Evolutionary conservation across 106 monocot species (phyloP).

Genomic region (Dactylorhiza incarnata): DNA sequence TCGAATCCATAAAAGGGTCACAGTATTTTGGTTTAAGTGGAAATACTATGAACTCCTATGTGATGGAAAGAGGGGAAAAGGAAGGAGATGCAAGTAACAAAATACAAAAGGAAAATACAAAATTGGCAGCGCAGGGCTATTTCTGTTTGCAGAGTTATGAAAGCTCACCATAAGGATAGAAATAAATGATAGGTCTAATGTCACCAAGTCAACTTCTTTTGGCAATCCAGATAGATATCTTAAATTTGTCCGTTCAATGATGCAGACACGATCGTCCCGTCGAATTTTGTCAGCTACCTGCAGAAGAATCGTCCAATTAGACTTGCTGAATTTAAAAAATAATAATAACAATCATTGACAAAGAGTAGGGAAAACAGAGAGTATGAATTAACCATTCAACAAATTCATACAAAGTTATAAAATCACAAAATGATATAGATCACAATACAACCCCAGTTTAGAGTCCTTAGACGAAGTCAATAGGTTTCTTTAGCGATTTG

Average conservation of each 20-base stretch:
- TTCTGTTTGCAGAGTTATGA: not conserved
- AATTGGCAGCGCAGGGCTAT: not conserved
- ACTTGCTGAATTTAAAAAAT: not conserved
- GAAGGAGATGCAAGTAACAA: not conserved
- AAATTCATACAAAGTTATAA: not conserved
- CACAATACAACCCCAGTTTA: not conserved
- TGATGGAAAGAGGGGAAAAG: not conserved
- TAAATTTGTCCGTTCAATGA: slow-evolving; percentile 91
- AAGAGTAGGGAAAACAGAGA: not conserved
- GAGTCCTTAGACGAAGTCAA: not conserved
- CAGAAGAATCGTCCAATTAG: not conserved
- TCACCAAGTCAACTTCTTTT: slow-evolving; percentile 82
- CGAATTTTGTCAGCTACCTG: slow-evolving; percentile 98
- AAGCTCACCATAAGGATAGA: slow-evolving; percentile 84
- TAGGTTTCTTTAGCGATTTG: not conserved
- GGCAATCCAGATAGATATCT: slow-evolving; percentile 87
- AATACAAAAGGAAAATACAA: not conserved
- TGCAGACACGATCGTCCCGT: slow-evolving; percentile 55
- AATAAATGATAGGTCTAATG: slow-evolving; percentile 92
- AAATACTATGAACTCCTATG: not conserved
- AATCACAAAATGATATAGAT: not conserved
- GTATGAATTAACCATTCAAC: not conserved
- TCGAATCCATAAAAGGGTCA: not conserved
- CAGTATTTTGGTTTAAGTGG: not conserved
- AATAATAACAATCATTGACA: not conserved